Evolutionary conservation across 345 rosid species (phyloP).

Genomic region (Laguncularia racemosa): DNA sequence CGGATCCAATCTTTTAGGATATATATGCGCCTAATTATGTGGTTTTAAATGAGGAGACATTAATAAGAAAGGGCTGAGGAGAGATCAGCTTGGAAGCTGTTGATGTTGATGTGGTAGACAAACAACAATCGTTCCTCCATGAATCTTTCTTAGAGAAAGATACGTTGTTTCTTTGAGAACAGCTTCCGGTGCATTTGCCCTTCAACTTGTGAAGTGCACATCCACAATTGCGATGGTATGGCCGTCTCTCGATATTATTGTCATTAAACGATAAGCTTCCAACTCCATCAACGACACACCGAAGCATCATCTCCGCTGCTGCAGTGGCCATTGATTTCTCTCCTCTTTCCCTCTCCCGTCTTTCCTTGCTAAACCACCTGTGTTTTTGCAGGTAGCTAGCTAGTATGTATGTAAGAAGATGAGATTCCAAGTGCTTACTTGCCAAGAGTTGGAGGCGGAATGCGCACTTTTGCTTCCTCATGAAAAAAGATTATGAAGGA

Average conservation of each 20-base stretch:
- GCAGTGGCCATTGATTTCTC: background rate
- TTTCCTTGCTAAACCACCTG: background rate
- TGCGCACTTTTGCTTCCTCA: too few relatives aligned
- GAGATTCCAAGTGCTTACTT: background rate
- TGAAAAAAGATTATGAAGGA: too few relatives aligned
- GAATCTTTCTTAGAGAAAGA: background rate
- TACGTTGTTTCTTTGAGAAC: background rate
- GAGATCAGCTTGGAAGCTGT: too few relatives aligned
- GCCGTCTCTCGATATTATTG: background rate
- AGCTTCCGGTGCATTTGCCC: background rate
- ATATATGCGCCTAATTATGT: too few relatives aligned
- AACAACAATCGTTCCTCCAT: background rate
- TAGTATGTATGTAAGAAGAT: background rate
- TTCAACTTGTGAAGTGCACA: background rate
- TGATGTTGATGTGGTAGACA: background rate
- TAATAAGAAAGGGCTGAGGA: too few relatives aligned
- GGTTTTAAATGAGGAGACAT: too few relatives aligned
- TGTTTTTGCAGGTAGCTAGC: background rate
- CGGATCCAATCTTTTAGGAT: too few relatives aligned
- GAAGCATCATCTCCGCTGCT: background rate
- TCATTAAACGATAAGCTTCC: background rate
- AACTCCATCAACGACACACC: background rate
- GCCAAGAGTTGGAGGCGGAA: too few relatives aligned
- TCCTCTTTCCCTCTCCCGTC: background rate
- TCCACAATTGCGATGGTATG: background rate